A percentile compares a stretch with the other conserved stretches of the same genome.
Evolutionary conservation across 2,329 filamentous ascomycete species (phyloP).

Genomic region (Lachnellula cervina): DNA sequence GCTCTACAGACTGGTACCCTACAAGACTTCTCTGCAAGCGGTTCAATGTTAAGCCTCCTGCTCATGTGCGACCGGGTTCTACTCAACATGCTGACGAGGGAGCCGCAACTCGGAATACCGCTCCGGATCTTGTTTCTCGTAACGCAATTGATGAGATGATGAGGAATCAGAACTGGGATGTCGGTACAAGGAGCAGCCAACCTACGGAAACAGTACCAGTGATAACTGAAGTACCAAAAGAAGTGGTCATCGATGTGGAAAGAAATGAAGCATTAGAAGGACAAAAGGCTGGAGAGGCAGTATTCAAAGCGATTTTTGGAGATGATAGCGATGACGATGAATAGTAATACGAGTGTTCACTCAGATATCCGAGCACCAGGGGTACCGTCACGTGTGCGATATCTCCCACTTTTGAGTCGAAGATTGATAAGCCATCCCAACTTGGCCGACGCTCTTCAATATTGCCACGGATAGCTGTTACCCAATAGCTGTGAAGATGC

Average conservation of each 20-base stretch:
- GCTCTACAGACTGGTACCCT: constrained; percentile 67
- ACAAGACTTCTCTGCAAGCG: constrained; percentile 86
- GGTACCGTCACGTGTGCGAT: not conserved
- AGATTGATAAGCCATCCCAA: not conserved
- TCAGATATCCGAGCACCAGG: not conserved
- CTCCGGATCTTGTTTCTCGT: constrained; percentile 47
- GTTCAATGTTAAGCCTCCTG: constrained; percentile 79
- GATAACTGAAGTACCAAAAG: constrained; percentile 10
- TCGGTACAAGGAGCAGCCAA: not conserved
- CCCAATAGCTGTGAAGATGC: not conserved
- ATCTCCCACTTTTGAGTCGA: constrained; percentile 1
- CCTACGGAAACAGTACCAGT: not conserved
- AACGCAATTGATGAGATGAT: constrained; percentile 52
- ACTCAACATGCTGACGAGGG: constrained; percentile 33
- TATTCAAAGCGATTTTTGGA: constrained; percentile 92
- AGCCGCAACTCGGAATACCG: constrained; percentile 19
- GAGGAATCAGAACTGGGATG: constrained; percentile 30
- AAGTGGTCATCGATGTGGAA: constrained; percentile 58
- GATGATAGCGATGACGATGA: constrained; percentile 66
- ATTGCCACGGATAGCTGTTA: not conserved
- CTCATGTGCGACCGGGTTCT: constrained; percentile 55
- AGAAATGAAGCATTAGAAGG: constrained; percentile 75
- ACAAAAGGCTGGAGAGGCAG: constrained; percentile 68
- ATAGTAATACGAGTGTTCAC: not conserved
- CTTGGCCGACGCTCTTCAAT: not conserved